phyloP scores from a whole-genome alignment of 371 early-diverging fungal species.

The Mortierella sp. region DNA sequence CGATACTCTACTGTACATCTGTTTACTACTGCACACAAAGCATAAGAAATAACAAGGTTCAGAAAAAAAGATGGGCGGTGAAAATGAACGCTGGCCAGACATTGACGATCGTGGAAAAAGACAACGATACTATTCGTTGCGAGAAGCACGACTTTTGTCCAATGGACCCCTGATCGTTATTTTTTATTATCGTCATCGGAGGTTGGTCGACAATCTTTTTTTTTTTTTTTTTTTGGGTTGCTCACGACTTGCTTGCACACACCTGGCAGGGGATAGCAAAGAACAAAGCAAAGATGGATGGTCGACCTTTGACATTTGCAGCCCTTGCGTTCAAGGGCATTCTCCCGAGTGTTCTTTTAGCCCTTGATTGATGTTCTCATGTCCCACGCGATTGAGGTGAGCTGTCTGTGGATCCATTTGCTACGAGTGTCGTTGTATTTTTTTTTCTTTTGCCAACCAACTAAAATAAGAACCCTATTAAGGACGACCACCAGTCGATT shows the following conservation, averaged over 20 bases:
- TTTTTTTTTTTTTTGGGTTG: conserved; percentile 1
- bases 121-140: conserved; percentile 6
- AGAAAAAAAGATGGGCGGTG: not conserved
- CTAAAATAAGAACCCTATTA: conserved; percentile 10
- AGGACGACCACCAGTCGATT: not conserved
- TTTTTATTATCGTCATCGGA: conserved; percentile 12
- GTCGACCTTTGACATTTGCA: not conserved
- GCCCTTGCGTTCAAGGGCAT: not conserved
- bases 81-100: conserved; percentile 10
- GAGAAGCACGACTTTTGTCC: not conserved
- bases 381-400: conserved; percentile 6
- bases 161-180: conserved; percentile 10
- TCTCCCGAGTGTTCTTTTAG: conserved; percentile 6
- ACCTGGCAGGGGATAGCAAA: not conserved
- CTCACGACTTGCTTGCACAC: conserved; percentile 2
- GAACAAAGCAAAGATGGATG: not conserved
- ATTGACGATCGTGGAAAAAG: conserved; percentile 12
- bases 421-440: not conserved
- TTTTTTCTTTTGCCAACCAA: not conserved
- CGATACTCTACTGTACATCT: not conserved
- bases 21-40: not conserved
- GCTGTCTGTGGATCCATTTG: not conserved
- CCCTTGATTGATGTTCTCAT: not conserved
- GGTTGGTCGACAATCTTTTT: conserved; percentile 7
- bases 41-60: not conserved